Conservation (phyloP, 2,329 filamentous ascomycete genomes). For the Aaosphaeria arxii region DNA sequence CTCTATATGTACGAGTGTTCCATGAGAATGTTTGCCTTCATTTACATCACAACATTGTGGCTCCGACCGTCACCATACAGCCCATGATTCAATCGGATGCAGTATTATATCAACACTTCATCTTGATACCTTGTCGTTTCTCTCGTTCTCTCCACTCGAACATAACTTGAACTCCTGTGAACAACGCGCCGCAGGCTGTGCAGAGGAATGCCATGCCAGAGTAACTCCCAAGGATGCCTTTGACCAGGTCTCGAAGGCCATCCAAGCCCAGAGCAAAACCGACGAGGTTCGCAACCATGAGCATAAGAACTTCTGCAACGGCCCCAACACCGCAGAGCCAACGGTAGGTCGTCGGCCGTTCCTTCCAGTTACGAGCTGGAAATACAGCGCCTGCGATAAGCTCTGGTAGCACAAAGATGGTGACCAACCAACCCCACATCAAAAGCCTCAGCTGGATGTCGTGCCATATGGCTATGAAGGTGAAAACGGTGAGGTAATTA, state of each 20-base stretch:
- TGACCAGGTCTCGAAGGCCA: constrained; percentile 73
- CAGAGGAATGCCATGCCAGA: constrained; percentile 72
- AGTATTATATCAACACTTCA: constrained; percentile 65
- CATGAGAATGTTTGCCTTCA: no score
- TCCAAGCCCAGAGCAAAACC: constrained; percentile 93
- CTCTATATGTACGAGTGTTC: neutral
- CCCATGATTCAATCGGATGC: neutral
- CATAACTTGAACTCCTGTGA: constrained; percentile 89
- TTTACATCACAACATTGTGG: no score
- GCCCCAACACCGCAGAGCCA: constrained; percentile 77
- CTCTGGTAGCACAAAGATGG: constrained; percentile 90
- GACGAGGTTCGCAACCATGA: constrained; percentile 93
- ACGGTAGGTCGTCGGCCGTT: constrained; percentile 69
- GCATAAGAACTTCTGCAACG: constrained; percentile 83
- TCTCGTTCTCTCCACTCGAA: constrained; percentile 90
- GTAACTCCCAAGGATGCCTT: constrained; percentile 72
- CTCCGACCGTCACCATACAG: no score
- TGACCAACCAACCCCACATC: constrained; percentile 96
- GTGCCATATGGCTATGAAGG: constrained; percentile 97
- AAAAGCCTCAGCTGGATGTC: constrained; percentile 88
- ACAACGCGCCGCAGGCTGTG: constrained; percentile 69
- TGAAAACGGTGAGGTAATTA: constrained; percentile 85
- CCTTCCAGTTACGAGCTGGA: constrained; percentile 68
- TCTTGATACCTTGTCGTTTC: constrained; percentile 71
- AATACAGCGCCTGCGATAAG: constrained; percentile 70